These are phyloP conservation scores for Linderina pennispora DNA, from an alignment of 192 early-diverging fungal genomes.

Conservation along the genomic window DNA sequence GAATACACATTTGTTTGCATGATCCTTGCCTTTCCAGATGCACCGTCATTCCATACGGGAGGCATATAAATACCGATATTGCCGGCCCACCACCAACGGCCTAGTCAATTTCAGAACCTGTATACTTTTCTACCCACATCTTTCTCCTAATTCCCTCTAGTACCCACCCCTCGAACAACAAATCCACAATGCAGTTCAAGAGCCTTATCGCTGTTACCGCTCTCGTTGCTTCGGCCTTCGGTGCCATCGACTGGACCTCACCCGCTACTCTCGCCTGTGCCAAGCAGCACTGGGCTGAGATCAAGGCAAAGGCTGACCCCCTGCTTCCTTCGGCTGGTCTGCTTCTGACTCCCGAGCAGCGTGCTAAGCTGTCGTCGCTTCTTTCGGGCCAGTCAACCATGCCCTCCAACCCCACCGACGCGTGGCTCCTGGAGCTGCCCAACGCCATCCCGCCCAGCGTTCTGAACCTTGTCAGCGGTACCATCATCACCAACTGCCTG, in stretches of 20 bases:
- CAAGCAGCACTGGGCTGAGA: conserved; percentile 39
- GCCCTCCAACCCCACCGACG: conserved; percentile 33
- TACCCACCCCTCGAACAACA: too few relatives aligned
- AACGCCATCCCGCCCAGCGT: conserved; percentile 33
- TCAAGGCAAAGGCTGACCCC: conserved; percentile 32
- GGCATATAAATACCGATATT: too few relatives aligned
- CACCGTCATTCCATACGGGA: too few relatives aligned
- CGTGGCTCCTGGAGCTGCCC: conserved; percentile 22
- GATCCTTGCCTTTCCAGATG: too few relatives aligned
- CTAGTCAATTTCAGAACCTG: too few relatives aligned
- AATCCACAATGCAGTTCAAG: conserved; percentile 51
- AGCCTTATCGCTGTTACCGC: conserved; percentile 43
- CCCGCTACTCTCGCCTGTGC: conserved; percentile 33
- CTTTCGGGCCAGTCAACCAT: conserved; percentile 15
- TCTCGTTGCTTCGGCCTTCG: conserved; percentile 33
- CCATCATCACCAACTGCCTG: conserved; percentile 21
- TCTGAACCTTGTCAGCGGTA: conserved; percentile 19
- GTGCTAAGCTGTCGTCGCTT: conserved; percentile 12
- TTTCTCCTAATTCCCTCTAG: too few relatives aligned
- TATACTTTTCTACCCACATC: too few relatives aligned
- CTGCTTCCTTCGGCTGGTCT: conserved; percentile 19
- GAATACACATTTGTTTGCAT: too few relatives aligned
- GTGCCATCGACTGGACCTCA: conserved; percentile 39
- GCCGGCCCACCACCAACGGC: too few relatives aligned
- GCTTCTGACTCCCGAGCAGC: conserved; percentile 19